Percentiles rank a stretch among this genome's conserved stretches.
These are phyloP conservation scores for Ophiostoma montium DNA, from an alignment of 2,329 filamentous ascomycete species.

Conservation along the genomic window DNA sequence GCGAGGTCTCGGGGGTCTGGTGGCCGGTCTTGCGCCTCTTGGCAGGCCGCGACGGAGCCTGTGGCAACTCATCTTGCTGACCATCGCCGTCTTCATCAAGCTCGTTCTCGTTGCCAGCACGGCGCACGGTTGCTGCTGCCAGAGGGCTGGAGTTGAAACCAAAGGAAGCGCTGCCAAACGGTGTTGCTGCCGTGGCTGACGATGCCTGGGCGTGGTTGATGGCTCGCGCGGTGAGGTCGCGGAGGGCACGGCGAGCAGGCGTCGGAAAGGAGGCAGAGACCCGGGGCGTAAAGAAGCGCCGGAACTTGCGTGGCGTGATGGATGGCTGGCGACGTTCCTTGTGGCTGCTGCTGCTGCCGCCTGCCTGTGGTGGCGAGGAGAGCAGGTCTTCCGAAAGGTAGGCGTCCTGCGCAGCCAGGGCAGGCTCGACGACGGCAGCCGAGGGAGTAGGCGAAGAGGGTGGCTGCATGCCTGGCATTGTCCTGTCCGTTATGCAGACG, in stretches of 20 bases:
- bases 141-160: slow-evolving; percentile 20
- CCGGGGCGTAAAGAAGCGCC: slow-evolving; percentile 37
- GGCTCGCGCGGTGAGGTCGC: slow-evolving; percentile 26
- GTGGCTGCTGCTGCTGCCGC: slow-evolving; percentile 6
- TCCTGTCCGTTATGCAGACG: slow-evolving; percentile 3
- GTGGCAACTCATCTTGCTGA: slow-evolving; percentile 11
- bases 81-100: slow-evolving; percentile 17
- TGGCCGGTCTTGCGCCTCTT: slow-evolving; percentile 26
- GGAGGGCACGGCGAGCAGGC: slow-evolving; percentile 25
- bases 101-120: slow-evolving; percentile 1
- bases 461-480: slow-evolving; percentile 12
- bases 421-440: slow-evolving; percentile 4
- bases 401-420: background rate
- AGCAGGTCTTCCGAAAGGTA: slow-evolving; percentile 1
- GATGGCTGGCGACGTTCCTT: slow-evolving; percentile 37
- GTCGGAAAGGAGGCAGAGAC: slow-evolving; percentile 23
- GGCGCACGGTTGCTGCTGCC: slow-evolving; percentile 13
- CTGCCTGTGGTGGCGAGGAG: slow-evolving; percentile 16
- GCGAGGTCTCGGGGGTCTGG: slow-evolving; percentile 25
- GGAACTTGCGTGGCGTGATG: slow-evolving; percentile 40
- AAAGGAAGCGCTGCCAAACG: background rate
- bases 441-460: background rate
- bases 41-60: slow-evolving; percentile 10
- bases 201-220: slow-evolving; percentile 27
- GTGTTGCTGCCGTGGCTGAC: slow-evolving; percentile 8